phyloP scores from a whole-genome alignment of 768 basidiomycete species.

The Chlorophyllum brunneum region DNA sequence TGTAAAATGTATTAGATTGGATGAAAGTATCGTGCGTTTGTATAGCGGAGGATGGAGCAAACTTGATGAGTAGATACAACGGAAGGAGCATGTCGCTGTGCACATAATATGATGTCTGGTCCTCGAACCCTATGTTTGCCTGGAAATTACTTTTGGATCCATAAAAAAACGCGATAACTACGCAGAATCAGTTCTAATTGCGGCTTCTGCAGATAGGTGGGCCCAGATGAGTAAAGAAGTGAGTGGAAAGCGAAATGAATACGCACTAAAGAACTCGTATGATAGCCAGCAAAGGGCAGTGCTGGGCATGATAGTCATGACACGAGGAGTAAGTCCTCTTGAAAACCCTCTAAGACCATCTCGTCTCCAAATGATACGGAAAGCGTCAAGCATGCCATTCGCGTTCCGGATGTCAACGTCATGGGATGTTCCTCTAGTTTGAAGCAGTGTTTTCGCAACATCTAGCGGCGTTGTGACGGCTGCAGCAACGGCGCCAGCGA shows the following conservation, averaged over 20 bases:
- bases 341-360: slow-evolving; percentile 85
- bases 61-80: too few species aligned
- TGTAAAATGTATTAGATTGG: slow-evolving; percentile 9
- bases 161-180: slow-evolving; percentile 7
- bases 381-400: slow-evolving; percentile 82
- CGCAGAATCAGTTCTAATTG: slow-evolving; percentile 50
- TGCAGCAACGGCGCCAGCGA: slow-evolving; percentile 92
- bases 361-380: slow-evolving; percentile 80
- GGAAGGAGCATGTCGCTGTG: slow-evolving; percentile 7
- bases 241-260: slow-evolving; percentile 3
- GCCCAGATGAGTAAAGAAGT: slow-evolving; percentile 9
- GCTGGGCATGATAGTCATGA: slow-evolving; percentile 94
- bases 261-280: slow-evolving; percentile 97
- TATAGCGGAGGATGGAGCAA: too few species aligned
- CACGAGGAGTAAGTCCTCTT: slow-evolving; percentile 85
- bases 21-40: not conserved
- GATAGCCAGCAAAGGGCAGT: slow-evolving; percentile 97
- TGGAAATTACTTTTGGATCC: slow-evolving; percentile 7
- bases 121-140: not conserved
- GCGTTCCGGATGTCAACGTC: slow-evolving; percentile 84
- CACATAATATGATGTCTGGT: slow-evolving; percentile 6
- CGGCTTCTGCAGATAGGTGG: slow-evolving; percentile 44
- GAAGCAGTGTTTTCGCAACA: slow-evolving; percentile 95
- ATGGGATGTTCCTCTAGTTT: slow-evolving; percentile 88
- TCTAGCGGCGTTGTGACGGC: slow-evolving; percentile 96